phyloP scores from a whole-genome alignment of 1,139 yeast species.

The Torulaspora globosa region DNA sequence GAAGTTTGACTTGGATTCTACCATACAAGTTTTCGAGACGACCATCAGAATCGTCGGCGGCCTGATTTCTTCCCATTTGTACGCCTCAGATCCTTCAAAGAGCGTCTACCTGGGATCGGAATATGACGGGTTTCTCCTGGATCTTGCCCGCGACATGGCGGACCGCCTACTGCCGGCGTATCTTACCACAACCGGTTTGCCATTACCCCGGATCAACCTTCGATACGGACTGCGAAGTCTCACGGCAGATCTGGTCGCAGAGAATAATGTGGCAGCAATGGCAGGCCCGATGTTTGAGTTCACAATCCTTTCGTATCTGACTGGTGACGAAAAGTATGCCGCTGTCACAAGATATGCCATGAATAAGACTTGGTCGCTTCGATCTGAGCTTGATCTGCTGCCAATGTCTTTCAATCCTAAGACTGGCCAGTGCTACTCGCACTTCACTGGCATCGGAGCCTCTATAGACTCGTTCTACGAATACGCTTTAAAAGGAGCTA shows the following conservation, averaged over 20 bases:
- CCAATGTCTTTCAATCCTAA: constrained; percentile 76
- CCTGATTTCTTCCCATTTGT: constrained; percentile 68
- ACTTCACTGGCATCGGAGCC: constrained; percentile 80
- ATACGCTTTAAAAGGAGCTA: constrained; percentile 73
- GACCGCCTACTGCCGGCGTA: constrained; percentile 63
- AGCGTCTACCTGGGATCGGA: constrained; percentile 43
- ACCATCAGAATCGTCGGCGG: constrained; percentile 80
- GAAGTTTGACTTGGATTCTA: constrained; percentile 58
- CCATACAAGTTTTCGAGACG: constrained; percentile 83
- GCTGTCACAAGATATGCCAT: constrained; percentile 58
- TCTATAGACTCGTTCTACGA: constrained; percentile 92
- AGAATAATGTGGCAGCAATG: constrained; percentile 85
- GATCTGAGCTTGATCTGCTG: constrained; percentile 58
- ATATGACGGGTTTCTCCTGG: constrained; percentile 67
- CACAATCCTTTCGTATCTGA: constrained; percentile 64
- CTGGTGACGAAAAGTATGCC: constrained; percentile 72
- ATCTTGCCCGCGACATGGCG: constrained; percentile 70
- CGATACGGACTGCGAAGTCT: constrained; percentile 45
- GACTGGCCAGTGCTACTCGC: constrained; percentile 53
- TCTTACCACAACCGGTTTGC: constrained; percentile 55
- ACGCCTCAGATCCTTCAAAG: constrained; percentile 53
- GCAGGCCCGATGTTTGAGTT: constrained; percentile 79
- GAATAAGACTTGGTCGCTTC: constrained; percentile 63
- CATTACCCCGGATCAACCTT: constrained; percentile 69
- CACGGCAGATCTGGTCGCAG: constrained; percentile 40